Conservation (phyloP, 2,329 filamentous ascomycete genomes). For the Chrysosphaeria jannelii region DNA sequence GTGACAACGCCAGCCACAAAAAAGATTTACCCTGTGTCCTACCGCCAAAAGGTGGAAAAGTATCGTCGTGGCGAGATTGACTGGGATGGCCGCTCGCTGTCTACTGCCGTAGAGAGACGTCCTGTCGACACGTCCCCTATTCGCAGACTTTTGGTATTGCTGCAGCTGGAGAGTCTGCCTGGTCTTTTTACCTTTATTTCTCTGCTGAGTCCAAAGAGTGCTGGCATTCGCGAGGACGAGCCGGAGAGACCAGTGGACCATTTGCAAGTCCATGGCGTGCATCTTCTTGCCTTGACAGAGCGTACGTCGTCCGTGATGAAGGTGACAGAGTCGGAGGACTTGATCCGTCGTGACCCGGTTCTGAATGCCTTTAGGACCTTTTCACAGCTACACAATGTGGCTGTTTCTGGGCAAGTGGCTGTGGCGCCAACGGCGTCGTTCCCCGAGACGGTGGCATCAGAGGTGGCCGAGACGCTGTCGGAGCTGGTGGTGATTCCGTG, state of each 20-base stretch:
- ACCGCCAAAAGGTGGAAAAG: conserved; percentile 19
- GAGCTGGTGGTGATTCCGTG: conserved; percentile 67
- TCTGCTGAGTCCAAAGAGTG: conserved; percentile 28
- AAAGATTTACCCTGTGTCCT: conserved; percentile 38
- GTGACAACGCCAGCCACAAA: conserved; percentile 49
- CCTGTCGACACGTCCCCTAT: conserved; percentile 13
- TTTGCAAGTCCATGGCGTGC: conserved; percentile 55
- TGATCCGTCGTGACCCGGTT: conserved; percentile 40
- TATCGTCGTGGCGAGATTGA: conserved; percentile 66
- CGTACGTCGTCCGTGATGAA: conserved; percentile 90
- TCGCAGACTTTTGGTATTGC: conserved; percentile 43
- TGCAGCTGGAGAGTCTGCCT: conserved; percentile 61
- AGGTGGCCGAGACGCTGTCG: conserved; percentile 36
- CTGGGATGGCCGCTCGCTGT: conserved; percentile 28
- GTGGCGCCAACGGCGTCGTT: conserved; percentile 53
- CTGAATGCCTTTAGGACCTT: conserved; percentile 80
- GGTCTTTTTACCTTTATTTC: conserved; percentile 59
- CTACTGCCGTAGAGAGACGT: conserved; percentile 7
- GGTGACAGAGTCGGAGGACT: conserved; percentile 53
- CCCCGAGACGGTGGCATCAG: conserved; percentile 42
- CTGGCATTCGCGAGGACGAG: conserved; percentile 4
- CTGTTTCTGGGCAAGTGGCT: conserved; percentile 53
- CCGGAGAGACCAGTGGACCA: conserved; percentile 15
- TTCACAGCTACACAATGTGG: conserved; percentile 54
- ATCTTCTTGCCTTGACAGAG: conserved; percentile 64